A percentile compares a stretch with the other conserved stretches of the same genome.
Conservation (phyloP, 768 basidiomycete species). For the Boletus sp. region DNA sequence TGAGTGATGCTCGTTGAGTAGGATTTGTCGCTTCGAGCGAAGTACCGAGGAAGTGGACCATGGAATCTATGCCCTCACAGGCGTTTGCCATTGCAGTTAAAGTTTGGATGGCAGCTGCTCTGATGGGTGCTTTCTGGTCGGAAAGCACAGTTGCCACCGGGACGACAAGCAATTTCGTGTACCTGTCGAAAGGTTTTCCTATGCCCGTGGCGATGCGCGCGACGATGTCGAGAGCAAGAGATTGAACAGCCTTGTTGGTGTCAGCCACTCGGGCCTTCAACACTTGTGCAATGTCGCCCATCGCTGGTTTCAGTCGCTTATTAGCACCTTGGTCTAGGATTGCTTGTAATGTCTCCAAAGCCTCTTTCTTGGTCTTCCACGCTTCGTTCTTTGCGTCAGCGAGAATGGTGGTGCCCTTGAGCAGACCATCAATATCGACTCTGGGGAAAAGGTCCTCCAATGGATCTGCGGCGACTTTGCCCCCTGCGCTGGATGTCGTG, state of each 20-base stretch:
- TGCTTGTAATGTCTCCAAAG: slow-evolving; percentile 78
- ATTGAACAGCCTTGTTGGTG: slow-evolving; percentile 92
- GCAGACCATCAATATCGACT: slow-evolving; percentile 84
- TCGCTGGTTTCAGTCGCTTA: slow-evolving; percentile 84
- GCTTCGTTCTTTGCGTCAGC: slow-evolving; percentile 87
- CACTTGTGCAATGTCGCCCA: slow-evolving; percentile 91
- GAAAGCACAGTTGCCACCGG: slow-evolving; percentile 83
- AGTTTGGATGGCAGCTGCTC: slow-evolving; percentile 73
- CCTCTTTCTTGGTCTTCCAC: slow-evolving; percentile 97
- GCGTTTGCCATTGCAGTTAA: slow-evolving; percentile 82
- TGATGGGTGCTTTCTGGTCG: slow-evolving; percentile 89
- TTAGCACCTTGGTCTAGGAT: slow-evolving; percentile 89
- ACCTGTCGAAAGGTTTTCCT: slow-evolving; percentile 94
- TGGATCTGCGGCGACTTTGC: slow-evolving; percentile 54
- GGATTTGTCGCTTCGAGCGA: slow-evolving; percentile 88
- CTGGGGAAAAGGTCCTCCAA: slow-evolving; percentile 94
- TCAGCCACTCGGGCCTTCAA: slow-evolving; percentile 88
- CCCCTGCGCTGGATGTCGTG: slow-evolving; percentile 41
- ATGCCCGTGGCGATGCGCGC: slow-evolving; percentile 89
- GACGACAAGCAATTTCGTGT: slow-evolving; percentile 70
- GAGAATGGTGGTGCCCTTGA: slow-evolving; percentile 81
- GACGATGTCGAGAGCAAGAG: slow-evolving; percentile 86
- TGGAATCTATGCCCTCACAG: slow-evolving; percentile 79
- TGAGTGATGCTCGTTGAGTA: slow-evolving; percentile 72
- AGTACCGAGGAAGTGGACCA: slow-evolving; percentile 75